Evolutionary conservation across 768 basidiomycete species (phyloP).

Genomic region (Amanita pallidorosea): DNA sequence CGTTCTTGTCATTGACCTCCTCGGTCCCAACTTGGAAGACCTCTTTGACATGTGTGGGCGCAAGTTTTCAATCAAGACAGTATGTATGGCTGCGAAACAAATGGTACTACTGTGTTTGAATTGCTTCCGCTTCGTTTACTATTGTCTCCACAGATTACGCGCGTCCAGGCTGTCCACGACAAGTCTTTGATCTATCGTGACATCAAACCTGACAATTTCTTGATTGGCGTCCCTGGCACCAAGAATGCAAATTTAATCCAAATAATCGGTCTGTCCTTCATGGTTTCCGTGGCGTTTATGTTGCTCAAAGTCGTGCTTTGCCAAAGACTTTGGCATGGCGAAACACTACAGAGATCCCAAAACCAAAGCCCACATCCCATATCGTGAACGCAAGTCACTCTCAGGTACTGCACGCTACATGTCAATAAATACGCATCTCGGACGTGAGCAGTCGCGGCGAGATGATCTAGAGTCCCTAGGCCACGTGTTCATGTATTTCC

Average conservation of each 20-base stretch:
- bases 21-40: constrained; percentile 97
- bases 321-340: constrained; percentile 94
- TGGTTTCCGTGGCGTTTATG: constrained; percentile 1
- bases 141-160: constrained; percentile 57
- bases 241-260: constrained; percentile 85
- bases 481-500: constrained; percentile 99
- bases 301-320: background rate
- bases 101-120: constrained; percentile 50
- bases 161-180: constrained; percentile 96
- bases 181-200: constrained; percentile 98
- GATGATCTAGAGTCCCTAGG: constrained; percentile 96
- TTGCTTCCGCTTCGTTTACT: background rate
- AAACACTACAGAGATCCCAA: constrained; percentile 99
- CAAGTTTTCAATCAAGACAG: constrained; percentile 96
- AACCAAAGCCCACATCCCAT: constrained; percentile 97
- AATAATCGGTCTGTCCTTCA: constrained; percentile 62
- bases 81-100: constrained; percentile 98
- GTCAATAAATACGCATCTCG: constrained; percentile 98
- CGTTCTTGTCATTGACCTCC: constrained; percentile 84
- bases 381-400: constrained; percentile 93
- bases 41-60: constrained; percentile 99
- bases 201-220: constrained; percentile 99
- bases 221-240: constrained; percentile 87
- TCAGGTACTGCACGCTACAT: constrained; percentile 98
- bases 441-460: constrained; percentile 87